Evolutionary conservation across 1,284 basidiomycete species (phyloP), one percentile per base, ranked within the genome.

Genomic region (Ganoderma sp.): DNA sequence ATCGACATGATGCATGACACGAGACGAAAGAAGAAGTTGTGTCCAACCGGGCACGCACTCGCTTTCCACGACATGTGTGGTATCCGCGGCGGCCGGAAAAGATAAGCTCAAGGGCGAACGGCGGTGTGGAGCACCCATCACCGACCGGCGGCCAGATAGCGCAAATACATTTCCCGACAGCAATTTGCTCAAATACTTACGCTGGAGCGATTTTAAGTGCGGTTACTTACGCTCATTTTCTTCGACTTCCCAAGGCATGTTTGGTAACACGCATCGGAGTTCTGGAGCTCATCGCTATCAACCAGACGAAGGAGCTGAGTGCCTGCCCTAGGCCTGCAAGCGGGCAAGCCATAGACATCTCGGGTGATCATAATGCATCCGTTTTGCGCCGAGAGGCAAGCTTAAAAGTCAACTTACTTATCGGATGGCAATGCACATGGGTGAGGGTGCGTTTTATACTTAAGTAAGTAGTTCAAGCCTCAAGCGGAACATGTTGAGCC

Each of bases 111-210:
- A 50, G 48, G 22, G 22, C 22, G n/a, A 25, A 22, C 48, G 48
- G 12, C 48, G 25, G 22, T 22, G 10, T 50, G 48, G 22, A 25
- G 45, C 45, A 50, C 48, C 48, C 48, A 22, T 50, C 3, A n/a
- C 22, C 48, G 48, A n/a, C 12, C 48, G 14, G 48, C 22, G 48
- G 48, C 48, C 48, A 52, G 48, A 52, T 52, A 52, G 48, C 48
- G 25, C 22, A 52, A 52, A 52, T 52, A 52, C 48, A 25, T 52
- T 22, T 25, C 25, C 48, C 10, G 22, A 52, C 25, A n/a, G 22
- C 48, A 52, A 25, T 28, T 52, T n/a, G 19, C 48, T 22, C 9
- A 37, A 37, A 4, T 37, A 37, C 34, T 37, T 37, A 48, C 48
- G 10, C 48, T 10, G 48, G 10, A 8, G 9, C 48, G 48, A 37